A percentile compares a stretch with the other conserved stretches of the same genome.
Conservation (phyloP, 1,284 basidiomycete species). For the Trametes polyzona region DNA sequence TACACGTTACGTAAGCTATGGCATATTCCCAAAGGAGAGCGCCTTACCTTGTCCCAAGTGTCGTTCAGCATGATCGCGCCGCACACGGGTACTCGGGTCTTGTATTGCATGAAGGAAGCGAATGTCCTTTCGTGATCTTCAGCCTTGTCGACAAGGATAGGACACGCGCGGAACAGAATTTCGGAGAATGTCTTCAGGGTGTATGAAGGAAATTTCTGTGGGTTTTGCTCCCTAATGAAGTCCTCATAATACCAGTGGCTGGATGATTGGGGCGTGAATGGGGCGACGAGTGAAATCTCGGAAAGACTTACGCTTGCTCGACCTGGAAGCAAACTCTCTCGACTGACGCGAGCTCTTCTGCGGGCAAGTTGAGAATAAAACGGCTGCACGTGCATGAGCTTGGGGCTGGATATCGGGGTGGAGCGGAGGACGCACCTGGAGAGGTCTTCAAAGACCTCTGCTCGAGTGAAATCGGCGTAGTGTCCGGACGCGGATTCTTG, state of each 20-base stretch:
- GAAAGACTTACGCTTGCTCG: constrained; percentile 89
- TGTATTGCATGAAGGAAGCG: constrained; percentile 91
- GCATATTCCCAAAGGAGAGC: constrained; percentile 1
- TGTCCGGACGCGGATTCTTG: constrained; percentile 27
- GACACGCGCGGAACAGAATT: constrained; percentile 85
- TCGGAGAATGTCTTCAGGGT: constrained; percentile 95
- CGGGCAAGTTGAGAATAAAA: constrained; percentile 96
- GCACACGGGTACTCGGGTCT: constrained; percentile 98
- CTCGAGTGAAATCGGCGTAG: constrained; percentile 44
- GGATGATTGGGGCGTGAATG: constrained; percentile 1
- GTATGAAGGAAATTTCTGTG: constrained; percentile 79
- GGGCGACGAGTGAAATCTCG: constrained; percentile 19
- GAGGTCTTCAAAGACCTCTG: constrained; percentile 88
- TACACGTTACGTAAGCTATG: constrained; percentile 21
- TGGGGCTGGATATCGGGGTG: constrained; percentile 13
- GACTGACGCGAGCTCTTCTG: constrained; percentile 88
- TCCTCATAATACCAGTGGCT: constrained; percentile 99
- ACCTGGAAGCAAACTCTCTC: constrained; percentile 99
- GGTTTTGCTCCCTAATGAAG: constrained; percentile 92
- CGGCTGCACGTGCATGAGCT: constrained; percentile 55
- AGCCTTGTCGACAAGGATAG: constrained; percentile 79
- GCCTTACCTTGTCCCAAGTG: constrained; percentile 86
- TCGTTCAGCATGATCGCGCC: constrained; percentile 95
- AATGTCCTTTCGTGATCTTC: constrained; percentile 82
- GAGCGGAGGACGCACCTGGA: constrained; percentile 60